phyloP scores from a whole-genome alignment of 371 early-diverging fungal genomes.

The Apophysomyces sp. region DNA sequence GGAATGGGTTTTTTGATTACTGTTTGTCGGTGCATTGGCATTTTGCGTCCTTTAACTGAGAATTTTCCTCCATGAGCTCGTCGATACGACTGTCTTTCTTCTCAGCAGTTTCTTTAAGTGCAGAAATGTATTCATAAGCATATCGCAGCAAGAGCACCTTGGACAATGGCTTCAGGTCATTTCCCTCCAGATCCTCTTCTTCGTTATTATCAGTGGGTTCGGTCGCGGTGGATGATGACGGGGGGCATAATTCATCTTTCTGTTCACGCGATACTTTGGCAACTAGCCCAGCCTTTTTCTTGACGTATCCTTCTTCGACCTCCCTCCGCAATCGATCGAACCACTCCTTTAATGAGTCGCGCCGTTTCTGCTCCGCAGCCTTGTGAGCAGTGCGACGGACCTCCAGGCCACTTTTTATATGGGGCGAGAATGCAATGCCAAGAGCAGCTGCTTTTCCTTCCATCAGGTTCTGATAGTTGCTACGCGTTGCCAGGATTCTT shows the following conservation, averaged over 20 bases:
- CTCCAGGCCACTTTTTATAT: constrained; percentile 73
- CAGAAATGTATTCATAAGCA: constrained; percentile 61
- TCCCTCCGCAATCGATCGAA: constrained; percentile 78
- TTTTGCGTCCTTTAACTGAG: not conserved
- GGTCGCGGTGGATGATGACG: not conserved
- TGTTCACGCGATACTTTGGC: constrained; percentile 30
- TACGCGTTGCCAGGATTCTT: constrained; percentile 67
- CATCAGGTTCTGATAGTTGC: constrained; percentile 84
- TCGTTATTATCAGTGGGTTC: constrained; percentile 5
- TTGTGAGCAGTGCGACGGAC: constrained; percentile 81
- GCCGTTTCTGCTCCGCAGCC: constrained; percentile 91
- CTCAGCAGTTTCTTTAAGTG: constrained; percentile 32
- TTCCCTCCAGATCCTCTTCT: constrained; percentile 2
- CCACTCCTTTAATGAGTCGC: constrained; percentile 84
- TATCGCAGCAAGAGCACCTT: constrained; percentile 50
- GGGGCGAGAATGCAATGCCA: constrained; percentile 69
- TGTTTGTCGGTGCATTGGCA: not conserved
- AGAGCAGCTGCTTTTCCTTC: constrained; percentile 78
- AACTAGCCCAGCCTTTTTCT: constrained; percentile 24
- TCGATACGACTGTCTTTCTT: constrained; percentile 19
- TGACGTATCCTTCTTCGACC: constrained; percentile 65
- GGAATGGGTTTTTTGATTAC: not conserved
- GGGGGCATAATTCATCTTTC: constrained; percentile 9
- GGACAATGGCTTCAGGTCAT: constrained; percentile 37
- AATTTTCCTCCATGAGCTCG: not conserved